phyloP scores from a whole-genome alignment of 2,329 filamentous ascomycete genomes.

The Fusarium devonianum region DNA sequence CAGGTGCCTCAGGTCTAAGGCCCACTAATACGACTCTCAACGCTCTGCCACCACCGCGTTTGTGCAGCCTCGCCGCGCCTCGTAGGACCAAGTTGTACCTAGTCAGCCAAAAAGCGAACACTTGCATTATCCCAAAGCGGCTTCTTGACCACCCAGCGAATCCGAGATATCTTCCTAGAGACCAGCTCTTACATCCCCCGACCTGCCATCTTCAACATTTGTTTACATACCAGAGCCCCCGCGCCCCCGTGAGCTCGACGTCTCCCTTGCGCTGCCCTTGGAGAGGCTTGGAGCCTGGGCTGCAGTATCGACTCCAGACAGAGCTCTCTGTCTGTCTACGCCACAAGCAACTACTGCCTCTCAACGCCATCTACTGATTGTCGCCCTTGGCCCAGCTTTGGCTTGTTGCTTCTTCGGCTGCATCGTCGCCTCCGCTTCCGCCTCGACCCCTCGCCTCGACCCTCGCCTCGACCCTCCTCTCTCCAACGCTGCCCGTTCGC shows the following conservation, averaged over 20 bases:
- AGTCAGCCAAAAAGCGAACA: slow-evolving; percentile 18
- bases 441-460: not conserved
- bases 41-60: slow-evolving; percentile 31
- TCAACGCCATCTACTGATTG: slow-evolving; percentile 2
- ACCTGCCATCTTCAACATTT: slow-evolving; percentile 21
- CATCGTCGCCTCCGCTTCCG: not conserved
- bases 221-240: slow-evolving; percentile 24
- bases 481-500: slow-evolving; percentile 1
- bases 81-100: not conserved
- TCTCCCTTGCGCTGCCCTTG: slow-evolving; percentile 36
- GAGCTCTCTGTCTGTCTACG: not conserved
- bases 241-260: slow-evolving; percentile 18
- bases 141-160: slow-evolving; percentile 20
- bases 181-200: slow-evolving; percentile 18
- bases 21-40: slow-evolving; percentile 6
- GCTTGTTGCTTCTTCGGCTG: slow-evolving; percentile 4
- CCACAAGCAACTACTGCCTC: no score
- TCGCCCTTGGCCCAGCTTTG: slow-evolving; percentile 1
- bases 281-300: slow-evolving; percentile 27
- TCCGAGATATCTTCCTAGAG: slow-evolving; percentile 19
- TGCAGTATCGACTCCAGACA: not conserved
- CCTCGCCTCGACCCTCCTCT: not conserved
- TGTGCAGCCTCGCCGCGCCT: slow-evolving; percentile 36
- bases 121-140: slow-evolving; percentile 8
- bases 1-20: slow-evolving; percentile 1